A percentile compares a stretch with the other conserved stretches of the same genome.
phyloP scores from a whole-genome alignment of 1,284 basidiomycete species.

The Leccinum proximum region DNA sequence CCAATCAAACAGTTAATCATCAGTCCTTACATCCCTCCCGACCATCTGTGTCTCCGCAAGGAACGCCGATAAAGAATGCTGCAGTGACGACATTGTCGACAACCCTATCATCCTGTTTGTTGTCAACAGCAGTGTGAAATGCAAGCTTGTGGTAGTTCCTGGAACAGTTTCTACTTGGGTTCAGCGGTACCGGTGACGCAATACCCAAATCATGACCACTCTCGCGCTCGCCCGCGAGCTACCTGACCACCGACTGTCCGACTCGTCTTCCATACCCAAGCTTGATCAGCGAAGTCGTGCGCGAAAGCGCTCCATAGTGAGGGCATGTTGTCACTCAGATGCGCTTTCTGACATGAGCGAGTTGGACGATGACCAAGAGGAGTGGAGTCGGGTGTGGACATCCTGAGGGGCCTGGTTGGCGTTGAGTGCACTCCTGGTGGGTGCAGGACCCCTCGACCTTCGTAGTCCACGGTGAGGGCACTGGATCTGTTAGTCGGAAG shows the following conservation, averaged over 20 bases:
- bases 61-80: constrained; percentile 26
- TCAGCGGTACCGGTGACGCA: constrained; percentile 14
- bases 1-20: constrained; percentile 20
- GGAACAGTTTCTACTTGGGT: constrained; percentile 17
- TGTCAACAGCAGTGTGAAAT: constrained; percentile 5
- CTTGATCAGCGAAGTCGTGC: constrained; percentile 20
- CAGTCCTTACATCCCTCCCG: constrained; percentile 13
- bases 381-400: constrained; percentile 19
- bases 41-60: constrained; percentile 16
- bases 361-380: constrained; percentile 34
- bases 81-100: constrained; percentile 10
- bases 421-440: constrained; percentile 9
- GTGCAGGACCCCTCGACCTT: constrained; percentile 18
- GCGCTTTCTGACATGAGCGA: constrained; percentile 43
- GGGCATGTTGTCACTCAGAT: constrained; percentile 34
- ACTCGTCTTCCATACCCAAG: constrained; percentile 27
- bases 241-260: constrained; percentile 23
- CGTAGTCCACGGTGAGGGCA: constrained; percentile 13
- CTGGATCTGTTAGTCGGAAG: constrained; percentile 14
- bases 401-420: constrained; percentile 16
- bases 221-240: constrained; percentile 20
- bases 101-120: constrained; percentile 7
- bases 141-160: constrained; percentile 6
- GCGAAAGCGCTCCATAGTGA: constrained; percentile 31
- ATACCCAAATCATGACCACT: constrained; percentile 9